phyloP scores from a whole-genome alignment of 1,139 yeast genomes.

The Scheffersomyces segobiensis region DNA sequence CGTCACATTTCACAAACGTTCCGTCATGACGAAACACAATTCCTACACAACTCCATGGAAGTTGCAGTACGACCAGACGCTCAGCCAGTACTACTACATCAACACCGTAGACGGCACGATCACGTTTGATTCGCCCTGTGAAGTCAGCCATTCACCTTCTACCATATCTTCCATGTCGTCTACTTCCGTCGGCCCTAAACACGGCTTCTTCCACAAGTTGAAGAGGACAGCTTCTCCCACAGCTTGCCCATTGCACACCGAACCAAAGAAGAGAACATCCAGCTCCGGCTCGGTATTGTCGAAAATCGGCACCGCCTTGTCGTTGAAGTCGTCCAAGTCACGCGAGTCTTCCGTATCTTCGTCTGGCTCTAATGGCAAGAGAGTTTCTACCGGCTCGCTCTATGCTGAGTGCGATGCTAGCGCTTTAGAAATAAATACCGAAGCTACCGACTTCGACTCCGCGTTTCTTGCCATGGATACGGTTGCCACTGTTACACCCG shows the following conservation, averaged over 20 bases:
- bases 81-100: slow-evolving; percentile 40
- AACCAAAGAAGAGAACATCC: slow-evolving; percentile 5
- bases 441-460: slow-evolving; percentile 1
- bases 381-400: not conserved
- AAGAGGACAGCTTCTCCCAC: slow-evolving; percentile 3
- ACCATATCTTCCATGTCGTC: not conserved
- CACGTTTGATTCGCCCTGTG: slow-evolving; percentile 44
- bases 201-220: slow-evolving; percentile 3
- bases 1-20: not conserved
- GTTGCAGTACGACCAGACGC: slow-evolving; percentile 29
- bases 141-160: slow-evolving; percentile 28
- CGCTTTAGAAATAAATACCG: not conserved
- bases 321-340: slow-evolving; percentile 14
- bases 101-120: slow-evolving; percentile 32
- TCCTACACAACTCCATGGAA: slow-evolving; percentile 11
- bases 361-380: not conserved
- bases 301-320: slow-evolving; percentile 11
- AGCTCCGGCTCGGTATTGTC: slow-evolving; percentile 19
- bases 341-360: slow-evolving; percentile 5
- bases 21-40: not conserved
- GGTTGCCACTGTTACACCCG: slow-evolving; percentile 1
- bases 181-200: slow-evolving; percentile 3
- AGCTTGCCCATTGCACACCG: not conserved
- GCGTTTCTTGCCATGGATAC: not conserved
- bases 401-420: not conserved